Conservation (phyloP, 2,329 filamentous ascomycete genomes). For the Beauveria caledonica region DNA sequence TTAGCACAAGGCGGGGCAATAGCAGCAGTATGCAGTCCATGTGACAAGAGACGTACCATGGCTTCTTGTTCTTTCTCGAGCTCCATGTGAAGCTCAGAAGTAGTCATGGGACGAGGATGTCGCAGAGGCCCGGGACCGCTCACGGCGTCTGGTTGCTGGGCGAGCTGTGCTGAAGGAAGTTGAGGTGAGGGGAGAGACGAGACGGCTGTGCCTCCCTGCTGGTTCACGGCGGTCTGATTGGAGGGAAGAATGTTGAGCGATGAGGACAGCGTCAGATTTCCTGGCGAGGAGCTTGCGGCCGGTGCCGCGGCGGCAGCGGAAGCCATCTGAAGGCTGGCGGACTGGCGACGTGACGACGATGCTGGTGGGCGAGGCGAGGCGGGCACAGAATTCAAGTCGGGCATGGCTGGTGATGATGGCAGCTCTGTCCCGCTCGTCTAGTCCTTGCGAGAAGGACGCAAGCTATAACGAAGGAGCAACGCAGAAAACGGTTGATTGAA, state of each 20-base stretch:
- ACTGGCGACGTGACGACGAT: slow-evolving; percentile 33
- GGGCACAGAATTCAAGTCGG: slow-evolving; percentile 49
- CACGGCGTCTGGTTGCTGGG: slow-evolving; percentile 30
- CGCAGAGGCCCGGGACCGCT: slow-evolving; percentile 65
- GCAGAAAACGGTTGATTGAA: not conserved
- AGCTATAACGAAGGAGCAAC: not conserved
- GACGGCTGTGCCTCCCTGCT: slow-evolving; percentile 16
- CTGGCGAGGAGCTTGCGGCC: slow-evolving; percentile 4
- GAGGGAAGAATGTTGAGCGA: slow-evolving; percentile 50
- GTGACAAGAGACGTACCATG: slow-evolving; percentile 50
- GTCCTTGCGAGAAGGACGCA: not conserved
- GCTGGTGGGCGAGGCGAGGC: slow-evolving; percentile 38
- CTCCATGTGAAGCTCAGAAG: slow-evolving; percentile 80
- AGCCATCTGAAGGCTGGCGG: slow-evolving; percentile 33
- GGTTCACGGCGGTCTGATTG: slow-evolving; percentile 42
- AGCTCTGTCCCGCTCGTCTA: not conserved
- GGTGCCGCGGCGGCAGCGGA: slow-evolving; percentile 24
- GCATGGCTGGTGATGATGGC: slow-evolving; percentile 29
- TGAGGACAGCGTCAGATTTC: slow-evolving; percentile 26
- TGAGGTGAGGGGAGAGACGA: slow-evolving; percentile 25
- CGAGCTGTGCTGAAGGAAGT: slow-evolving; percentile 16
- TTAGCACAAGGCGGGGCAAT: not conserved
- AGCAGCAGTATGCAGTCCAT: not conserved
- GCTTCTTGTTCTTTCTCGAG: slow-evolving; percentile 94
- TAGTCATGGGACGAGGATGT: slow-evolving; percentile 80